Percentiles rank a stretch among this genome's conserved stretches.
Conservation (phyloP, 495 filamentous ascomycete genomes). For the Daldinia grandis region DNA sequence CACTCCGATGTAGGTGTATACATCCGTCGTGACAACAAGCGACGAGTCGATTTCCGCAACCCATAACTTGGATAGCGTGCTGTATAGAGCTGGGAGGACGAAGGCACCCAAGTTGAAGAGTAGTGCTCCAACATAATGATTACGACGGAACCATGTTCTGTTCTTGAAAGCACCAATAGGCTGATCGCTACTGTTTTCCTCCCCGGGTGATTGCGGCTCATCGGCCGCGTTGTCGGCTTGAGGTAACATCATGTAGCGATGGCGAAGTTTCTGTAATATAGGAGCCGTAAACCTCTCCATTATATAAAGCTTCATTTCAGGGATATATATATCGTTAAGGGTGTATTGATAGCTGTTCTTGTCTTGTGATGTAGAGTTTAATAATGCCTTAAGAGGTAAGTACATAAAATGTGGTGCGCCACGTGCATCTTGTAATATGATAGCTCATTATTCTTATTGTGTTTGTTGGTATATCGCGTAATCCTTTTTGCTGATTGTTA, state of each 20-base stretch:
- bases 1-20: conserved; percentile 65
- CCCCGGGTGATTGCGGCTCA: neutral
- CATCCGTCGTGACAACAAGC: conserved; percentile 73
- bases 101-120: conserved; percentile 72
- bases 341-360: neutral
- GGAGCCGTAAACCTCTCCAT: neutral
- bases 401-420: neutral
- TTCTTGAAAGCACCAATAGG: neutral
- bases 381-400: neutral
- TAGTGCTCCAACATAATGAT: conserved; percentile 64
- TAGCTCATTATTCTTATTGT: neutral
- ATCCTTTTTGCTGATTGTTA: too few species aligned
- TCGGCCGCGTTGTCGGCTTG: conserved; percentile 5
- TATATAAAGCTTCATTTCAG: neutral
- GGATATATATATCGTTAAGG: neutral
- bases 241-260: conserved; percentile 18
- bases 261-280: conserved; percentile 2
- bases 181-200: neutral
- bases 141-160: conserved; percentile 21
- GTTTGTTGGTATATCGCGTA: too few species aligned
- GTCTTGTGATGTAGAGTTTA: neutral
- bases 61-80: conserved; percentile 77
- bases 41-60: conserved; percentile 72
- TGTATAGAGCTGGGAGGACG: conserved; percentile 72
- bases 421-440: neutral